Conservation (phyloP, 2,329 filamentous ascomycete species). For the Trichophyton equinum region DNA sequence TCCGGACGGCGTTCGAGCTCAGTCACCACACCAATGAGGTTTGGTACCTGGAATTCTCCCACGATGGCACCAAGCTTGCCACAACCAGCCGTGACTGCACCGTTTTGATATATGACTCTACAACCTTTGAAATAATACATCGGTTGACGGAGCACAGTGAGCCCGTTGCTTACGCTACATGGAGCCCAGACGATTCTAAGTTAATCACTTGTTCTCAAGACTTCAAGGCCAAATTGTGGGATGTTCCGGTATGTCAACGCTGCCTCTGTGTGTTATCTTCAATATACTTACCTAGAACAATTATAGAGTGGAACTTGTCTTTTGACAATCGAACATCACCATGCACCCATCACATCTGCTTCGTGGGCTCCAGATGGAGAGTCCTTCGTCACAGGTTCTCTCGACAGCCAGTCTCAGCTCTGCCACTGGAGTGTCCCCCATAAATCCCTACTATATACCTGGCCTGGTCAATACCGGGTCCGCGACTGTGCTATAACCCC, state of each 20-base stretch:
- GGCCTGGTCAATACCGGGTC: slow-evolving; percentile 59
- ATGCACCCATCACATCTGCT: slow-evolving; percentile 76
- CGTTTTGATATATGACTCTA: slow-evolving; percentile 72
- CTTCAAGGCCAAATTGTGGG: slow-evolving; percentile 62
- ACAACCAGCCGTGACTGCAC: slow-evolving; percentile 64
- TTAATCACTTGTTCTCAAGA: slow-evolving; percentile 75
- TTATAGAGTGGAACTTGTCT: slow-evolving; percentile 51
- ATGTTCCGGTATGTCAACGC: slow-evolving; percentile 45
- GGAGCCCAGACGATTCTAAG: slow-evolving; percentile 83
- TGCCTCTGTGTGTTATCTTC: neutral
- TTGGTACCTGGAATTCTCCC: slow-evolving; percentile 84
- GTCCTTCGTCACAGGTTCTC: slow-evolving; percentile 65
- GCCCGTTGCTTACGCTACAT: slow-evolving; percentile 68
- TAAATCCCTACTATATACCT: slow-evolving; percentile 46
- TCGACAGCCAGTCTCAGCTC: slow-evolving; percentile 55
- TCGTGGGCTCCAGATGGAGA: slow-evolving; percentile 74
- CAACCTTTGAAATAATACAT: slow-evolving; percentile 52
- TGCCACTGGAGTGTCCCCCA: slow-evolving; percentile 59
- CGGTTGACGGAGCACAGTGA: slow-evolving; percentile 52
- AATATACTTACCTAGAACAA: neutral
- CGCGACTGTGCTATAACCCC: slow-evolving; percentile 75
- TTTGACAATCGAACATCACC: slow-evolving; percentile 54
- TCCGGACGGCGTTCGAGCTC: slow-evolving; percentile 57
- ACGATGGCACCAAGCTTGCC: slow-evolving; percentile 70
- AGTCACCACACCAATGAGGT: slow-evolving; percentile 67